Evolutionary conservation across 108 stramenopile species (phyloP).

Genomic region (Parietichytrium sp.): DNA sequence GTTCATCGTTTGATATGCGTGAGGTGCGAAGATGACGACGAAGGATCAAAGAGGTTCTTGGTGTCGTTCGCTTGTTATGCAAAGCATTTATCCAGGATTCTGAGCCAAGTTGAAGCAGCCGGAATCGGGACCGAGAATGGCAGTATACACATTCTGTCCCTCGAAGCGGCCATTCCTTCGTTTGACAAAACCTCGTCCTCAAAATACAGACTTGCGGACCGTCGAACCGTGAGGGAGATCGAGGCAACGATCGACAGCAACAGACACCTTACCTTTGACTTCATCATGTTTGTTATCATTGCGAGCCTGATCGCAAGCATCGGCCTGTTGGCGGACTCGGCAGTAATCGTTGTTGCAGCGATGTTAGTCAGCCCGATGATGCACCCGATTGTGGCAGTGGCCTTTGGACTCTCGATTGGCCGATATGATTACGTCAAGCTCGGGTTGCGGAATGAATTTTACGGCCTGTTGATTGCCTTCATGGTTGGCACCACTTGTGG

Average conservation of each 20-base stretch:
- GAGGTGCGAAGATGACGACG: no score
- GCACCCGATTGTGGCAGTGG: conserved; percentile 56
- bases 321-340: conserved; percentile 70
- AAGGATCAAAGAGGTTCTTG: no score
- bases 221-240: conserved; percentile 12
- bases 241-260: not conserved
- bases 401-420: conserved; percentile 68
- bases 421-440: conserved; percentile 64
- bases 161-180: not conserved
- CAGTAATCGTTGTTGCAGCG: conserved; percentile 72
- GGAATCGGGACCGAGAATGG: not conserved
- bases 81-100: not conserved
- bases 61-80: not conserved
- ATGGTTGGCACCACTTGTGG: conserved; percentile 65
- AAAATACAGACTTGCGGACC: not conserved
- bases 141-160: not conserved
- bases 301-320: conserved; percentile 74
- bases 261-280: conserved; percentile 53
- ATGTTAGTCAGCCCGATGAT: conserved; percentile 83
- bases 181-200: not conserved
- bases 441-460: conserved; percentile 61
- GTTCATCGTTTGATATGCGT: no score
- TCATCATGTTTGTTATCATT: conserved; percentile 60
- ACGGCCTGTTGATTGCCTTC: conserved; percentile 67
- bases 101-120: not conserved